Conservation (phyloP, 768 basidiomycete genomes). For the Lentinula boryana region DNA sequence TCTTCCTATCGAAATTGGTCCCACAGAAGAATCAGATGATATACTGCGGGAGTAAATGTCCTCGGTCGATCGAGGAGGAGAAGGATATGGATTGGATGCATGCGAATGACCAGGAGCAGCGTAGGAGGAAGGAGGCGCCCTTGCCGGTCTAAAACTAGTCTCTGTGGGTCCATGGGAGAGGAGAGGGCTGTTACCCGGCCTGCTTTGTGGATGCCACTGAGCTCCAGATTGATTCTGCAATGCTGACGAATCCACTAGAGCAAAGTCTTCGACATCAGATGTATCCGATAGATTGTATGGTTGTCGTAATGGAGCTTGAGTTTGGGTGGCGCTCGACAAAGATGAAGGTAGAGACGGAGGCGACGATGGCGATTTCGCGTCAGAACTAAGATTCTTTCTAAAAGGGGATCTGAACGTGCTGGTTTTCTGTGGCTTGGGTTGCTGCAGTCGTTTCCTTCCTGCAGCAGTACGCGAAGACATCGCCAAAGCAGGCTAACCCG, state of each 20-base stretch:
- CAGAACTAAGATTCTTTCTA: neutral
- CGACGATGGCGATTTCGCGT: neutral
- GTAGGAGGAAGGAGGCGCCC: neutral
- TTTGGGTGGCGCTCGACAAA: neutral
- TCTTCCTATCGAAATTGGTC: neutral
- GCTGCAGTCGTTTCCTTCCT: slow-evolving; percentile 9
- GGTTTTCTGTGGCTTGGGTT: neutral
- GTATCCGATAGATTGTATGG: neutral
- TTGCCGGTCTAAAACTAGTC: neutral
- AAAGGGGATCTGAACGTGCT: neutral
- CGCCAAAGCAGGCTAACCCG: neutral
- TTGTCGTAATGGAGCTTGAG: neutral
- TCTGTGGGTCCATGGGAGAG: neutral
- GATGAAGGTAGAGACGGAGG: neutral
- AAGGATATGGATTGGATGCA: neutral
- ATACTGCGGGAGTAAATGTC: neutral
- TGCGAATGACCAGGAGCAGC: neutral
- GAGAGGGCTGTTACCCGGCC: neutral
- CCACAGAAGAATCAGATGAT: neutral
- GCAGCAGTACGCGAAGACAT: slow-evolving; percentile 9
- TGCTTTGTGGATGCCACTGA: neutral
- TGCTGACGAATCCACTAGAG: neutral
- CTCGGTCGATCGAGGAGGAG: neutral
- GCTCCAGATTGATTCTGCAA: neutral
- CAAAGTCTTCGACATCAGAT: neutral